Evolutionary conservation across 2,329 filamentous ascomycete species (phyloP), one percentile per base, ranked within the genome.

Genomic region (Epichloe glyceriae): DNA sequence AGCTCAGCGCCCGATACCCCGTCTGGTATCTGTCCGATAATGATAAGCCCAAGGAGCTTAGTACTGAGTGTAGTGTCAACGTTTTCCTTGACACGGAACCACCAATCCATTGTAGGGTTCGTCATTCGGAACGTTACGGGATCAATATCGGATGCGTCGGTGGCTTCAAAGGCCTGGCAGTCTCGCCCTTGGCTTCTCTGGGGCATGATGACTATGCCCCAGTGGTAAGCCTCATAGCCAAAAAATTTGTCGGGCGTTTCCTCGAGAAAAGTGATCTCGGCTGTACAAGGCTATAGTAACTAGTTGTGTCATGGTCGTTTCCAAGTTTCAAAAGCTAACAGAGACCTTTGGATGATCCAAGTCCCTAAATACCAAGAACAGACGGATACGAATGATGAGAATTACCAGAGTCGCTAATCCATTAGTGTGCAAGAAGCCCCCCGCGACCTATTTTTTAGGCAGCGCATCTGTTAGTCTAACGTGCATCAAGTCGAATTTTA

Each of bases 101-200:
- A 61, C 64, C 63, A 67, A 46, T 62, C 57, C 62, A 66, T 64
- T 37, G 53, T 55, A 14, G 64, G 64, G 42, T 67, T 67, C 3
- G 43, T 55, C 58, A 65, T 54, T 44, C 63, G 57, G 5, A 61
- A 64, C 1, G 62, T 65, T 5, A 55, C 53, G 2, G 58, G 59
- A 49, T 67, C 57, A 49, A 65, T 61, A 6, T 60, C 54, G 1
- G 58, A 60, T 44, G 55, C 45, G 45, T 67, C 64, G 2, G 64
- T 65, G 3, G 63, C 64, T 8, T 65, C 62, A 43, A 56, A 65
- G 1, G 51, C 35, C 3, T 54, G 41, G 39, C 54, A 61, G 42
- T 52, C 54, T 26, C 2, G 47, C 17, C 26, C 53, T 15, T 55
- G 33, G n/a, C 52, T 57, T 3, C 3, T n/a, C 5, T 53, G 48